Base-by-base conservation (phyloP, 1,139 yeast genomes). In the Magnusiomyces fungicola region DNA sequence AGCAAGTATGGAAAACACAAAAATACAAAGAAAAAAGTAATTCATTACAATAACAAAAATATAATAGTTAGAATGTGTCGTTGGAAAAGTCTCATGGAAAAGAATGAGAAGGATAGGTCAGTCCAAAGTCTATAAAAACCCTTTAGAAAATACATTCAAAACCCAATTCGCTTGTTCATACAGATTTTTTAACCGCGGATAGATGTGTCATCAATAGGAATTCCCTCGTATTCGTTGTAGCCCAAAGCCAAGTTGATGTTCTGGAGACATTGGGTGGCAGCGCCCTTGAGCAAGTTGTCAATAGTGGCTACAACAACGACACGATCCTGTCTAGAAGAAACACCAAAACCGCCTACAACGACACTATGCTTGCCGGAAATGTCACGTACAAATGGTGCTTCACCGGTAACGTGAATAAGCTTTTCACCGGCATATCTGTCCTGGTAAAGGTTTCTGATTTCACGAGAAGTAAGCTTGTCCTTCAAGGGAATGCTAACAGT, bases 221-320 rank as follows among this genome's bases (percentile, higher is more conserved):
- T 92, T 61, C 97, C 97, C 53, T 83, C 96, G 65, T 84, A 92
- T 70, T 92, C 98, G 48, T 87, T 90, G 69, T 88, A 92, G 24
- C 92, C 92, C 71, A 85, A 71, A 7, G 88, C 84, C 68, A 92
- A 76, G 69, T 92, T 92, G 66, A 92, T 85, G 72, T 92, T 92
- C 70, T 92, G 99, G 68, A 92, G 71, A 69, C 97, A 92, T 71
- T 90, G 99, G 23, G 99, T 92, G 50, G 97, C 95, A 46, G 99
- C 99, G 56, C 99, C 99, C 74, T 92, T 92, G 63, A 92, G 78
- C 64, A 92, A 74, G 68, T 92, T 92, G 66, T 94, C 99, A 61
- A 92, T 92, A 14, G 97, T 89, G 22, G 96, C 96, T 50, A 90
- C 94, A 50, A 92, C 73, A 40, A 92, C 98, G 32, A 90, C 95